Evolutionary conservation across 2,329 filamentous ascomycete genomes (phyloP).

Genomic region (Orbilia javanica): DNA sequence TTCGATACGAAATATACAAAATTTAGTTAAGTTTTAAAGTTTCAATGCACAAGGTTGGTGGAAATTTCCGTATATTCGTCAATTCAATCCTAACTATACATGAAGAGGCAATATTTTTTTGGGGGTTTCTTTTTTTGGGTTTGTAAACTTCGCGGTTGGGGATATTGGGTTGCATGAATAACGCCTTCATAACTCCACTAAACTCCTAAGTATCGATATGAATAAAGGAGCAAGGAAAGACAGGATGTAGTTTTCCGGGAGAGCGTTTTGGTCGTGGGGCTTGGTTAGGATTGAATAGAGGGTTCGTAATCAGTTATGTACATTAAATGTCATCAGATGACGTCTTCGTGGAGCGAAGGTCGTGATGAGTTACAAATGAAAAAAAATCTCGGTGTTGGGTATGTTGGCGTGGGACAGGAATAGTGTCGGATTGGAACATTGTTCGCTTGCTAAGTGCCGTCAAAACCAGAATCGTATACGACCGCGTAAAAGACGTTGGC

Average conservation of each 20-base stretch:
- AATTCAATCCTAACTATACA: constrained; percentile 27
- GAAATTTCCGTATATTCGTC: background rate
- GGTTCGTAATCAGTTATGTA: constrained; percentile 46
- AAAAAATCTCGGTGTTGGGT: constrained; percentile 18
- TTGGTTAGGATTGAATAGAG: constrained; percentile 29
- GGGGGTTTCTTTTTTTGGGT: background rate
- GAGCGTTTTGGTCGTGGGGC: background rate
- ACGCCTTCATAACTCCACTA: constrained; percentile 41
- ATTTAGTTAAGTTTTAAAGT: too few relatives aligned
- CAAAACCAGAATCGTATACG: constrained; percentile 39
- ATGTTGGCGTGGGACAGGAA: constrained; percentile 15
- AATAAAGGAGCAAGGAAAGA: constrained; percentile 23
- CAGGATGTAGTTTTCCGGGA: constrained; percentile 11
- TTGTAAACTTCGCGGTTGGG: background rate
- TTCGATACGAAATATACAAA: too few relatives aligned
- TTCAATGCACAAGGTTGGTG: background rate
- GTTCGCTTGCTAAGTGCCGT: constrained; percentile 34
- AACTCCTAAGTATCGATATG: constrained; percentile 14
- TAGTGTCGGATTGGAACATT: constrained; percentile 17
- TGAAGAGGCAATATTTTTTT: constrained; percentile 23
- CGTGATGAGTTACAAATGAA: constrained; percentile 50
- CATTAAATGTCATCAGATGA: constrained; percentile 41
- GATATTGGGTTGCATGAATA: constrained; percentile 10
- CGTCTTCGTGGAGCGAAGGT: constrained; percentile 41
- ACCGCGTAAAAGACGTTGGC: constrained; percentile 14